Base-by-base conservation (phyloP, 371 early-diverging fungal species). In the Blakeslea trispora region DNA sequence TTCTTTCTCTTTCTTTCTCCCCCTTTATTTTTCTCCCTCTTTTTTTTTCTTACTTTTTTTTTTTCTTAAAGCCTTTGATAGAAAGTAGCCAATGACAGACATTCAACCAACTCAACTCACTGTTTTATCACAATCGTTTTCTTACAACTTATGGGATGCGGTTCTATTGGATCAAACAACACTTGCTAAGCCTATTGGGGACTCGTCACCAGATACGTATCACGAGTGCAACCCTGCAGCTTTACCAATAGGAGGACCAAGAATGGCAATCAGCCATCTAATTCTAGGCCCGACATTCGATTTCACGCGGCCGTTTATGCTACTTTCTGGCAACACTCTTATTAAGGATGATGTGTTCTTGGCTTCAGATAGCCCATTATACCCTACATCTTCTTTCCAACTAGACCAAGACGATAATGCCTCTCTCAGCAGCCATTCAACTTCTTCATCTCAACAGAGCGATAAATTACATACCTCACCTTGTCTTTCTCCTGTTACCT, bases 271-370 rank as follows among this genome's bases (percentile, higher is more conserved):
- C 43, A 37, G 55, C 59, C 55, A 60, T 55, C 52, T 60, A 57
- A 56, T 56, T 57, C 32, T 40, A 57, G 45, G 55, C 52, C 67
- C 67, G 63, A 62, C 54, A 41, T 47, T 50, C 15, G 63, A 63
- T 57, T 47, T 35, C 23, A 52, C 45, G 10, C 43, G 41, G 13
- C 57, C 39, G 34, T 52, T 59, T 47, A 59, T 59, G 56, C 59
- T 55, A 43, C 43, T 47, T 17, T 41, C 31, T 39, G 43, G 44
- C 22, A 31, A 15, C 1, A 57, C 23, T 37, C 49, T 65, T 4
- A 42, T 65, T 3, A 65, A 65, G 32, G 66, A 65, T 35, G 66
- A 65, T 50, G 66, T 65, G 11, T 65, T 65, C 31, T 51, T 65
- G 21, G 66, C 57, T 14, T 53, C 60, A 35, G 61, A 60, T 28